These are phyloP conservation scores for Pseudonectria foliicola DNA, from an alignment of 2,329 filamentous ascomycete species.

Conservation along the genomic window DNA sequence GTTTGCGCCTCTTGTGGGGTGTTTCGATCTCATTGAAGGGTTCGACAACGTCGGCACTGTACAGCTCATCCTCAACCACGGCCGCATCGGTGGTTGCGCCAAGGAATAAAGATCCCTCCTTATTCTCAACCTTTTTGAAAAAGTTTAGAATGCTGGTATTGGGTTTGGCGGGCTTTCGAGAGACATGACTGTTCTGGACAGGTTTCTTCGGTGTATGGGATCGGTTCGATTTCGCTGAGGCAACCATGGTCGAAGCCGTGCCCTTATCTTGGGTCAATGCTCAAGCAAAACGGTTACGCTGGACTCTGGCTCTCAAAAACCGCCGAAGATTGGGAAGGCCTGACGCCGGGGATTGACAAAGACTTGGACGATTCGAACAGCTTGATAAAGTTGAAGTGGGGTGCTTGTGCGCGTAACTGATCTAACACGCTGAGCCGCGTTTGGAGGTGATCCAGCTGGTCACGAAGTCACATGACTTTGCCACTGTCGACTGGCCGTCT, in stretches of 20 bases:
- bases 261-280: too few relatives aligned
- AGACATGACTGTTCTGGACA: slow-evolving; percentile 10
- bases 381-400: slow-evolving; percentile 5
- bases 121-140: slow-evolving; percentile 61
- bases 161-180: slow-evolving; percentile 32
- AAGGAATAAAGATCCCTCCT: slow-evolving; percentile 52
- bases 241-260: slow-evolving; percentile 23
- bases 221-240: slow-evolving; percentile 27
- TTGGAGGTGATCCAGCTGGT: slow-evolving; percentile 10
- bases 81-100: slow-evolving; percentile 18
- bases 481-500: too few relatives aligned
- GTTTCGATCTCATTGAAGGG: slow-evolving; percentile 29
- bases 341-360: too few relatives aligned
- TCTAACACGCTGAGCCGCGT: slow-evolving; percentile 15
- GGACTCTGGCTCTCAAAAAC: too few relatives aligned
- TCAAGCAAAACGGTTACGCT: too few relatives aligned
- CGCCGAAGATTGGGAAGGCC: too few relatives aligned
- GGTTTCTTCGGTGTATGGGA: slow-evolving; percentile 27
- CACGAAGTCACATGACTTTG: slow-evolving; percentile 27
- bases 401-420: slow-evolving; percentile 6
- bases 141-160: slow-evolving; percentile 68
- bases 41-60: slow-evolving; percentile 19
- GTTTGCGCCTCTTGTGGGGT: slow-evolving; percentile 23
- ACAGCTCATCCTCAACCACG: slow-evolving; percentile 21
- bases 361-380: too few relatives aligned